Evolutionary conservation across 805 yeast genomes (phyloP), one percentile per base, ranked within the genome.

Genomic region (Metschnikowia henanensis): DNA sequence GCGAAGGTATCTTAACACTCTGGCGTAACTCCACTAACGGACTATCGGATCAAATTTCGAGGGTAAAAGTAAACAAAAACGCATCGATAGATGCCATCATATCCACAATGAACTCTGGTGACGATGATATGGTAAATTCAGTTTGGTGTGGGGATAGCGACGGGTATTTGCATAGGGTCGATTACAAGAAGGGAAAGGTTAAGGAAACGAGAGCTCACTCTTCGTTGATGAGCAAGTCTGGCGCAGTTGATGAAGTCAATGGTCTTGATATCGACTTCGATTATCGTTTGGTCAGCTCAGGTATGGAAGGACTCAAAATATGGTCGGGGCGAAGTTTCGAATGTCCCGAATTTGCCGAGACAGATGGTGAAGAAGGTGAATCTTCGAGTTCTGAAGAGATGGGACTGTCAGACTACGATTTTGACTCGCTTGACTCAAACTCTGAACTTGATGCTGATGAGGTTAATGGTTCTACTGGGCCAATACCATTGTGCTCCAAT

Each of bases 1-100:
- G 95, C 13, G 94, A 85, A 58, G 98, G 98, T 3, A 78, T 88
- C 12, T 73, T 89, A 6, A 89, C 98, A 0, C 70, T 86, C 12
- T 92, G 99, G 99, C 81, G 79, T 53, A 81, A 84, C 21, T 72
- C 78, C 23, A 77, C 78, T 58, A 88, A 87, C 58, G 77, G 77
- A 33, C 75, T 81, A 48, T 73, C 69, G 46, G 97, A 92, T 62
- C 97, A 92, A 65, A 72, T 89, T 37, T 77, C 86, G 10, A 70
- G 98, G 45, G 77, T 92, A 16, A 81, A 81, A 50, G 72, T 91
- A 7, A 72, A 80, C 30, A 80, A 76, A 44, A 85, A 76, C 34
- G 87, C 84, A 28, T 83, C 92, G 16, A 77, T 90, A 15, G 97
- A 90, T 57, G 75, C 86, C 22, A 63, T 88, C 3, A 68, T 81